Evolutionary conservation across 163 green algal species (phyloP), one percentile per base, ranked within the genome.

Genomic region (Trebouxiophyceae sp.): DNA sequence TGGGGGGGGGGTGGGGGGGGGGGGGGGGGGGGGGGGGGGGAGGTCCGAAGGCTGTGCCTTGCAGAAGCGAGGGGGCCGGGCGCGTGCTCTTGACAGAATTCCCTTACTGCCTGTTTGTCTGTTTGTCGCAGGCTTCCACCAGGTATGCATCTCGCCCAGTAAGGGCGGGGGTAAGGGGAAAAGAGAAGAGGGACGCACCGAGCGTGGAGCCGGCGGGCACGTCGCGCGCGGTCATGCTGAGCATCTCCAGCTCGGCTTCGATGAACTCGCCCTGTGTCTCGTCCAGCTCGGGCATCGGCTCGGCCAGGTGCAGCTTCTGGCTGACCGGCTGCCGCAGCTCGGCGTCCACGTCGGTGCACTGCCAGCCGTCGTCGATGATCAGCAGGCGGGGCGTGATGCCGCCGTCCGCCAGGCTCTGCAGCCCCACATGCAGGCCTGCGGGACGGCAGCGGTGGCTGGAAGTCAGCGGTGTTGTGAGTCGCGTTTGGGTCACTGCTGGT

Each of bases 321-420:
- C 32, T 61, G 22, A 22, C 8, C 4, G 62, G 7, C 23, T 60
- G 47, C 27, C 76, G 74, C 65, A 78, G 76, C 4, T 66, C 66
- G n/a, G 76, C 68, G 69, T 90, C 83, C 54, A 91, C 77, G 54
- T 91, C 86, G 0, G 84, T 93, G 60, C 76, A 80, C 77, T 89
- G 93, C 93, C 93, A 99, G 39, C 93, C 93, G 57, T 99, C 93
- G 60, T 99, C 93, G 33, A 99, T 97, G 75, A 99, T 97, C 12
- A 99, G 85, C 45, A 92, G 82, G 68, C 83, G 81, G 1, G 93
- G 88, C 0, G 70, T 77, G 8, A 85, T 77, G 33, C 85, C 84
- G 16, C 84, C 89, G 16, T 77, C 58, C 27, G 61, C 50, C 62
- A 98, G 63, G 66, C 74, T 91, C 30, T 60, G 33, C 54, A 98